phyloP scores from a whole-genome alignment of 768 basidiomycete genomes.

The Lactarius trivialis region DNA sequence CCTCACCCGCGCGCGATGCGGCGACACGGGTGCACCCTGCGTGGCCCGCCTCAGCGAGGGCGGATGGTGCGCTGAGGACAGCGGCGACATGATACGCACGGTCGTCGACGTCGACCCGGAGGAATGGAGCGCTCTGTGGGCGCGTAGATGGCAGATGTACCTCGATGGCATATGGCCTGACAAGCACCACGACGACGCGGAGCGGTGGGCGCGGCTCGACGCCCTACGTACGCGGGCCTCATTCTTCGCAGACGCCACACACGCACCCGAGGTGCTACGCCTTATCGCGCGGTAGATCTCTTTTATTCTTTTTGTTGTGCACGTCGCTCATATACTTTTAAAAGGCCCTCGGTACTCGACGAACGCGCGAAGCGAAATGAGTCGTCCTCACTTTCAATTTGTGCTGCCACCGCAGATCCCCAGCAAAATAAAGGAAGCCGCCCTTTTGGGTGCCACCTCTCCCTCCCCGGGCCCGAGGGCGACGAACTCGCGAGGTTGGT shows the following conservation, averaged over 20 bases:
- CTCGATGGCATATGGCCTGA: slow-evolving; percentile 15
- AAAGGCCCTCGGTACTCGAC: slow-evolving; percentile 20
- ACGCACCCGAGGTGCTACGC: slow-evolving; percentile 17
- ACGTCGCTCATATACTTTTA: neutral
- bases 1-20: slow-evolving; percentile 12
- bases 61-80: slow-evolving; percentile 18
- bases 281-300: slow-evolving; percentile 17
- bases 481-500: slow-evolving; percentile 19
- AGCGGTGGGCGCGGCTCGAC: slow-evolving; percentile 20
- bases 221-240: slow-evolving; percentile 5
- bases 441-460: slow-evolving; percentile 19
- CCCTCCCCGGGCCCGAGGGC: slow-evolving; percentile 9
- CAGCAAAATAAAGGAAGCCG: neutral
- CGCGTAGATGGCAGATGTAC: slow-evolving; percentile 22
- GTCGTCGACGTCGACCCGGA: slow-evolving; percentile 20
- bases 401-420: neutral
- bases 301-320: too few relatives aligned
- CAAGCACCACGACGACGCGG: slow-evolving; percentile 12
- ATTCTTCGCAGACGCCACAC: slow-evolving; percentile 18
- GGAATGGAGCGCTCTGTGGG: slow-evolving; percentile 19
- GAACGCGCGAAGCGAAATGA: neutral
- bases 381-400: slow-evolving; percentile 20
- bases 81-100: slow-evolving; percentile 17
- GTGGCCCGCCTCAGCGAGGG: slow-evolving; percentile 15
- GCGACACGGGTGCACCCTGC: slow-evolving; percentile 8